Base-by-base conservation (phyloP, 176 grass and related monocot species). In the Areca catechu region DNA sequence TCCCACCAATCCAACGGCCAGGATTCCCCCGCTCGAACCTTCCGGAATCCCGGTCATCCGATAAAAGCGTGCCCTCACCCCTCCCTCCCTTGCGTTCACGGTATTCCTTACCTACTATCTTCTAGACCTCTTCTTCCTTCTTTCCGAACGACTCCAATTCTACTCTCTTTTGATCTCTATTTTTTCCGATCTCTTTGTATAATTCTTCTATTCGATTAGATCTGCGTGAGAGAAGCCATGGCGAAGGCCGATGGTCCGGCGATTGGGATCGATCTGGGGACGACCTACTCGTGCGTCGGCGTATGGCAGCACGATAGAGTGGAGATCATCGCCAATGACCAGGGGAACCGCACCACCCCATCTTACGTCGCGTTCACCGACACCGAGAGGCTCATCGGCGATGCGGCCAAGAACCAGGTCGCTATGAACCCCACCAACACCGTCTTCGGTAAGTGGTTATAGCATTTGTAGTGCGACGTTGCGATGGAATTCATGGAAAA, bases 271-370 rank as follows among this genome's bases (percentile, higher is more conserved):
- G 90, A 95, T 53, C 82, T 95, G 22, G 90, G 90, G 54, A 89
- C 90, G 16, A 95, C 90, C n/a, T 95, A 95, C 76, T 95, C 90
- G 34, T 95, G 90, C 74, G 82, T 95, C 17, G 90, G 90, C 56
- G 90, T 95, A 50, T 95, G 90, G 90, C 90, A 95, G 51, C 90
- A 95, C 73, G 90, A 95, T 68, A 76, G 90, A 19, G 81, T 89
- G 43, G 89, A 95, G 77, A 95, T 95, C 75, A 83, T 89, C 78
- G 89, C 89, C 54, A 95, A 89, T 43, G 89, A 95, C 52, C 89
- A 89, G 55, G 85, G 89, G 0, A 95, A 95, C 68, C 85, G 89
- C 65, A 90, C 86, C 66, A 95, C 90, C 16, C 90, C 86, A 5
- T 90, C 90, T 30, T 95, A 95, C 51, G 90, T 95, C 18, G 85